These are phyloP conservation scores for Thelonectria discophora DNA, from an alignment of 2,329 filamentous ascomycete species.

Conservation along the genomic window DNA sequence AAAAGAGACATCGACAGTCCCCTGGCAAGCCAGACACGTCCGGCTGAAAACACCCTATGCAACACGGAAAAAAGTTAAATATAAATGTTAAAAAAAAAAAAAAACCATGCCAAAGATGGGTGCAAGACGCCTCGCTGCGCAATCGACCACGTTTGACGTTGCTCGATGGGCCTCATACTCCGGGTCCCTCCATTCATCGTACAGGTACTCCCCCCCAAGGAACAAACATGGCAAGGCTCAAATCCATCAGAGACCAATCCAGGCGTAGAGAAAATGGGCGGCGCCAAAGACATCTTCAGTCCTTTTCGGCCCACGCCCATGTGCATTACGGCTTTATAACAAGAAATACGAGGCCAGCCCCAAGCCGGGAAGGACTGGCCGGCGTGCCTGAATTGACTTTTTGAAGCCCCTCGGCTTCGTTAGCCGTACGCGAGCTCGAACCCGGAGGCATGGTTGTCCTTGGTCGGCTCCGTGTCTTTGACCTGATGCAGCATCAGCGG, in stretches of 20 bases:
- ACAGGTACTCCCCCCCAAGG: constrained; percentile 24
- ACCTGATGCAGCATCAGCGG: constrained; percentile 68
- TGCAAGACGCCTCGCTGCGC: constrained; percentile 42
- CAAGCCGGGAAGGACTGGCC: constrained; percentile 18
- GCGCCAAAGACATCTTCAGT: constrained; percentile 8
- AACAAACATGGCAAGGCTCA: neutral
- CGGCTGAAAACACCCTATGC: constrained; percentile 8
- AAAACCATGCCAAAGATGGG: constrained; percentile 27
- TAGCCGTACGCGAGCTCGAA: constrained; percentile 52
- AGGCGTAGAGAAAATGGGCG: neutral
- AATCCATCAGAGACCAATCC: constrained; percentile 1
- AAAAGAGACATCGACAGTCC: constrained; percentile 8
- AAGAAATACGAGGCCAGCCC: constrained; percentile 9
- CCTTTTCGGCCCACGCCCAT: no score
- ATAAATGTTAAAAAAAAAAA: constrained; percentile 26
- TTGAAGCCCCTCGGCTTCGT: constrained; percentile 23
- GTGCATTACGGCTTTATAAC: constrained; percentile 1
- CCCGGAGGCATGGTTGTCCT: constrained; percentile 51
- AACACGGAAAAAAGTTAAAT: constrained; percentile 2
- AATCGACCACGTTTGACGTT: constrained; percentile 30
- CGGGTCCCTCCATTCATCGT: constrained; percentile 31
- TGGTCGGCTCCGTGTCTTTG: constrained; percentile 64
- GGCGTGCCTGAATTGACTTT: constrained; percentile 13
- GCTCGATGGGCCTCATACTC: constrained; percentile 31
- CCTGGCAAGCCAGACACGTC: constrained; percentile 7